phyloP scores from a whole-genome alignment of 2,329 filamentous ascomycete species.

The Cladosporium halotolerans region DNA sequence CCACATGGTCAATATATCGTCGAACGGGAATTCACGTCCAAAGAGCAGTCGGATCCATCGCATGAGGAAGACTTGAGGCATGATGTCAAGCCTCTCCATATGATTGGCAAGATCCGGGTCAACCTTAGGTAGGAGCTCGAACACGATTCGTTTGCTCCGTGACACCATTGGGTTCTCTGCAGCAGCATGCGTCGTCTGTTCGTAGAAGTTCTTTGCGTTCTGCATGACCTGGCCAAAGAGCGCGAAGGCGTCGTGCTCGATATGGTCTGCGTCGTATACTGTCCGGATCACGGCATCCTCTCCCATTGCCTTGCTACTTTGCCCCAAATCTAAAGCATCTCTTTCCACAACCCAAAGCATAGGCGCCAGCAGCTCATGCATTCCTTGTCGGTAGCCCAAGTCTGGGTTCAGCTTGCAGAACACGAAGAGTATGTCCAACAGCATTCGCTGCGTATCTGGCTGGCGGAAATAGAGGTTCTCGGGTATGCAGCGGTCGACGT shows the following conservation, averaged over 20 bases:
- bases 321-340: constrained; percentile 61
- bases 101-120: constrained; percentile 81
- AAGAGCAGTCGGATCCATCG: constrained; percentile 93
- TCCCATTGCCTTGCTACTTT: constrained; percentile 24
- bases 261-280: constrained; percentile 62
- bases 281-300: constrained; percentile 25
- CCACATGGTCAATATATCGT: constrained; percentile 79
- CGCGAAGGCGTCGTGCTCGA: constrained; percentile 87
- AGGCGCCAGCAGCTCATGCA: constrained; percentile 93
- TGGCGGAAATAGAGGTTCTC: constrained; percentile 88
- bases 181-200: constrained; percentile 46
- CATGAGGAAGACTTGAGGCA: constrained; percentile 97
- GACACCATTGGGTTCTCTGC: constrained; percentile 59
- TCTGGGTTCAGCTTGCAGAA: constrained; percentile 89
- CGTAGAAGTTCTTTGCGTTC: constrained; percentile 78
- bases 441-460: constrained; percentile 67
- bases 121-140: constrained; percentile 67
- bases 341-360: constrained; percentile 77
- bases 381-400: constrained; percentile 91
- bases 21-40: constrained; percentile 85
- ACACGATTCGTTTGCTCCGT: constrained; percentile 80
- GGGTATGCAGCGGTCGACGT: constrained; percentile 84
- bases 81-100: constrained; percentile 73
- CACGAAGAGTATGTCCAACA: constrained; percentile 85
- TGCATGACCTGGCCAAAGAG: constrained; percentile 86